Base-by-base conservation (phyloP, 2,329 filamentous ascomycete genomes). In the Rachicladosporium sp. region DNA sequence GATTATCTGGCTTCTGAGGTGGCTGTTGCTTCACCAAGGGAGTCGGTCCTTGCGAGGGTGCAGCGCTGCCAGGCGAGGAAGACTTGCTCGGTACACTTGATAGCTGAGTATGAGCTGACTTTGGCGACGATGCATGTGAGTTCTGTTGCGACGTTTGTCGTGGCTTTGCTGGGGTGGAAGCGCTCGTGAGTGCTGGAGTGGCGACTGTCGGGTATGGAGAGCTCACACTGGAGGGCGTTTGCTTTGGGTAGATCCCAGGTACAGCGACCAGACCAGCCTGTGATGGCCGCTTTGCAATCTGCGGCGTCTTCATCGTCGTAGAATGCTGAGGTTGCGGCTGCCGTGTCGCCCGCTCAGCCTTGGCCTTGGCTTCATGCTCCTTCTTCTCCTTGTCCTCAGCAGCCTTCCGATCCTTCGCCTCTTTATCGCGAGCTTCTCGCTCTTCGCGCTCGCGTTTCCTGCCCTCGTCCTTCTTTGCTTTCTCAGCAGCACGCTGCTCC, bases 101-200 rank as follows among this genome's bases (percentile, higher is more conserved):
- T 15, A 59, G 51, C 40, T 82, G 75, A 1, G 53, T 53, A 10
- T 50, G 47, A 11, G 83, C 79, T 2, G 78, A 74, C 45, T 81
- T 78, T 3, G 85, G 82, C 37, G 78, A 80, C 5, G 76, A 74
- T 6, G 74, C 69, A 55, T 79, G 76, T 7, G 77, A 77, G 19
- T 79, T 80, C 57, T 91, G 86, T 47, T 93, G 85, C 6, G 86
- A 91, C 35, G 76, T 65, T 44, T 88, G 83, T 40, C 85, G 78
- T 30, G 78, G 73, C 46, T 82, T 81, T 47, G 78, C 80, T 6
- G 87, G 84, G 9, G 84, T 88, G 4, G 86, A 78, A 12, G 80
- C 79, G 58, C 94, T 94, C 9, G 87, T 79, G 35, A 93, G 64
- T 19, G 78, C 80, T 6, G 91, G 89, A 29, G 84, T 91, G 7